phyloP scores from a whole-genome alignment of 2,329 filamentous ascomycete genomes.

The Colletotrichum magnum region DNA sequence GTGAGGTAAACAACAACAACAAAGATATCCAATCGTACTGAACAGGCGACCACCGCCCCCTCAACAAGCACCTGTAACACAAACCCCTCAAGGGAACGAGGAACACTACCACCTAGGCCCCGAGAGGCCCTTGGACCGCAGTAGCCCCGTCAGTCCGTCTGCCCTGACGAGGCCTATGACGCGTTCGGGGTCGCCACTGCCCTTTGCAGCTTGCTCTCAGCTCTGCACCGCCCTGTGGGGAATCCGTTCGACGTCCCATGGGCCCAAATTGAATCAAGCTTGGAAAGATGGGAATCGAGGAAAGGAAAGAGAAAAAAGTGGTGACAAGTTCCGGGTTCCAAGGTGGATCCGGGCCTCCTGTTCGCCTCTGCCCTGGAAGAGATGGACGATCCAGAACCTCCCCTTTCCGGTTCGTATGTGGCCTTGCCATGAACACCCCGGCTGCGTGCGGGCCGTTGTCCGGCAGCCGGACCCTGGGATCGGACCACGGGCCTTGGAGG shows the following conservation, averaged over 20 bases:
- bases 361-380: slow-evolving; percentile 24
- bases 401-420: background rate
- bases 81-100: background rate
- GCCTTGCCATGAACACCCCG: slow-evolving; percentile 1
- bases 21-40: background rate
- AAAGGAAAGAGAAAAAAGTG: slow-evolving; percentile 5
- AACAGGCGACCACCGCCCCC: too few species aligned
- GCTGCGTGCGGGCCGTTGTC: slow-evolving; percentile 31
- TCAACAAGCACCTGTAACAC: too few species aligned
- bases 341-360: slow-evolving; percentile 15
- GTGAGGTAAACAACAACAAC: background rate
- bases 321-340: slow-evolving; percentile 16
- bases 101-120: background rate
- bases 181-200: slow-evolving; percentile 33
- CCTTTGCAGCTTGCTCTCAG: too few species aligned
- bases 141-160: slow-evolving; percentile 22
- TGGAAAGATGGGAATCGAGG: slow-evolving; percentile 9
- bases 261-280: slow-evolving; percentile 1
- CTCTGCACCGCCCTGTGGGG: slow-evolving; percentile 36
- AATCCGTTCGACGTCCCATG: background rate
- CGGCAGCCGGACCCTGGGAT: slow-evolving; percentile 33
- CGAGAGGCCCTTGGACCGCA: background rate
- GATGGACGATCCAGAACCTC: slow-evolving; percentile 20
- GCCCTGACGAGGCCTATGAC: slow-evolving; percentile 39
- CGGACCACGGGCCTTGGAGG: slow-evolving; percentile 19